Conservation (phyloP, 148 eudicot species). For the Rhododendron kiyosumense region DNA sequence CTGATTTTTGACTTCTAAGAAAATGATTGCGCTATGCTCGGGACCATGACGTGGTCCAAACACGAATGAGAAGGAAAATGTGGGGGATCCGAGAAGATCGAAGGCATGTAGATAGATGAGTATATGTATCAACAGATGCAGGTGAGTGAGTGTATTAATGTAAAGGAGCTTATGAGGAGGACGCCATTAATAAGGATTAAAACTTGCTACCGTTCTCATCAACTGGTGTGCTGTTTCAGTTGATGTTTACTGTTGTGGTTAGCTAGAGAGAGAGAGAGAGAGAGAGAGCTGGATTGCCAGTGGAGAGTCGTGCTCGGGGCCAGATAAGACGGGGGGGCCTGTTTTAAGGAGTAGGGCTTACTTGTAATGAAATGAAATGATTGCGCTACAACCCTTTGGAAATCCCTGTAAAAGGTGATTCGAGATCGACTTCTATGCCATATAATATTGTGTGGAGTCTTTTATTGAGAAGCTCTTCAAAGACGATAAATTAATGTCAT, state of each 20-base stretch:
- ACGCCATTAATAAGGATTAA: constrained; percentile 10
- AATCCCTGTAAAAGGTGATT: no score
- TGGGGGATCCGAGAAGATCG: background rate
- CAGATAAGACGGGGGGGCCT: background rate
- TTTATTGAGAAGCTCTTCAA: no score
- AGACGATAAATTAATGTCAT: no score
- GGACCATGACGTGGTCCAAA: no score
- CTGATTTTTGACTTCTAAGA: no score
- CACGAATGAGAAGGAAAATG: background rate
- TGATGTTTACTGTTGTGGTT: background rate
- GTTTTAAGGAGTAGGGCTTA: background rate
- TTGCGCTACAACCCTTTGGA: no score
- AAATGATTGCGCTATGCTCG: no score
- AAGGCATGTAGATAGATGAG: background rate
- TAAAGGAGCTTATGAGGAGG: background rate
- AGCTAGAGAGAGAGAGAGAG: background rate
- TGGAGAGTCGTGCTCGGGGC: background rate
- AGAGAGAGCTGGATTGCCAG: background rate
- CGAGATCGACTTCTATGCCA: no score
- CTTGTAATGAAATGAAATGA: no score
- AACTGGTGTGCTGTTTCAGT: constrained; percentile 2
- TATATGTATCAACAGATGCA: background rate
- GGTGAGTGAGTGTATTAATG: background rate
- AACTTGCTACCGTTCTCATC: constrained; percentile 17
- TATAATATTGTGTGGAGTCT: no score